Percentiles rank a stretch among this genome's conserved stretches.
Conservation (phyloP, 306 rosid species). For the Rosa persica region DNA sequence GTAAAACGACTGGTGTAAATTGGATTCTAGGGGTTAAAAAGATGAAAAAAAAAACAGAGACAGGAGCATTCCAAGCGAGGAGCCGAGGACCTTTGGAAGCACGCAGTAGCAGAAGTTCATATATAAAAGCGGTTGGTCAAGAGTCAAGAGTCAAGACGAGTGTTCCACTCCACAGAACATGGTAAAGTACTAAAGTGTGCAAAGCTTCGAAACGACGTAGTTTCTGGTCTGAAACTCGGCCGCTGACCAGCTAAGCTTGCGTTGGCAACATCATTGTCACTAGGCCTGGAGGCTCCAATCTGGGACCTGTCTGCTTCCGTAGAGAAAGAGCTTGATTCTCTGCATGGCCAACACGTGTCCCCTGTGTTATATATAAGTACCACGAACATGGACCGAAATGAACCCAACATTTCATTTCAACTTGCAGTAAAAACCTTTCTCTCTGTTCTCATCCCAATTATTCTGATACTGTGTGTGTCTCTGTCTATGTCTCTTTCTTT, state of each 20-base stretch:
- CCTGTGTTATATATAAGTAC: background rate
- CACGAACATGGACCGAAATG: background rate
- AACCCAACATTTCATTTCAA: slow-evolving; percentile 2
- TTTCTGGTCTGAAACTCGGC: background rate
- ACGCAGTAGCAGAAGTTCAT: background rate
- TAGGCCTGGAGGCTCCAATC: slow-evolving; percentile 14
- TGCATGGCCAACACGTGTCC: slow-evolving; percentile 60
- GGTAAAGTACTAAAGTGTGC: background rate
- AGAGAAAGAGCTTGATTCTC: slow-evolving; percentile 15
- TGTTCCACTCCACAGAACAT: slow-evolving; percentile 7
- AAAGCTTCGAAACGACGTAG: slow-evolving; percentile 27
- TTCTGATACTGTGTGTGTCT: background rate
- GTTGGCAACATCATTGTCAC: slow-evolving; percentile 62
- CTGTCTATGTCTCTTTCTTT: background rate
- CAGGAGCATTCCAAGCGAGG: background rate
- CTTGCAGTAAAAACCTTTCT: slow-evolving; percentile 5
- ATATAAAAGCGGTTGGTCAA: background rate
- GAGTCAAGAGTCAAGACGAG: background rate
- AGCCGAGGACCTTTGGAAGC: background rate
- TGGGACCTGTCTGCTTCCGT: slow-evolving; percentile 7
- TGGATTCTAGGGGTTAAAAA: background rate
- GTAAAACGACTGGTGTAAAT: background rate
- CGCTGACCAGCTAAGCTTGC: slow-evolving; percentile 49
- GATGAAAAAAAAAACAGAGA: background rate
- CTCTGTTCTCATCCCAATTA: background rate